These are phyloP conservation scores for Wickerhamomyces chambardii DNA, from an alignment of 805 yeast genomes.

Conservation along the genomic window DNA sequence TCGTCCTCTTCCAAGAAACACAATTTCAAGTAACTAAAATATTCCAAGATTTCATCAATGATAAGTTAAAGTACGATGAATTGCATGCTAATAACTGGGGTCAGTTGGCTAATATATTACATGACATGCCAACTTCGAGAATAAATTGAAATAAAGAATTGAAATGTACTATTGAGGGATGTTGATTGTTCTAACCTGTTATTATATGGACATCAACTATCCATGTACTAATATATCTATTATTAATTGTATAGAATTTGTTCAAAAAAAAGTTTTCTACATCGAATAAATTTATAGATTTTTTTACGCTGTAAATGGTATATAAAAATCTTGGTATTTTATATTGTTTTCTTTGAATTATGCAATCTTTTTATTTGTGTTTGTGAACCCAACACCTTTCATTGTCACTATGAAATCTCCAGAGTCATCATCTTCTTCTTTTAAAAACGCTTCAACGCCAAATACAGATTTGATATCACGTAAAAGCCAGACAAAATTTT, in stretches of 20 bases:
- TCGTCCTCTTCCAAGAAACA: conserved; percentile 68
- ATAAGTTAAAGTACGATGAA: conserved; percentile 50
- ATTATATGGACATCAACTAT: no score
- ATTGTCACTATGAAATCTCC: conserved; percentile 59
- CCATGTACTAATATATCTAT: no score
- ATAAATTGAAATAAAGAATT: no score
- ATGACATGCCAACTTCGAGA: conserved; percentile 36
- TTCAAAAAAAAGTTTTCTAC: no score
- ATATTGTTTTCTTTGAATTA: no score
- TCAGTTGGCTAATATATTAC: conserved; percentile 29
- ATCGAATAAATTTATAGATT: no score
- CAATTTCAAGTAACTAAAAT: conserved; percentile 66
- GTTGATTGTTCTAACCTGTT: no score
- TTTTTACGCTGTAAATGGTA: no score
- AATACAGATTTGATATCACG: conserved; percentile 74
- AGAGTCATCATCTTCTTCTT: conserved; percentile 48
- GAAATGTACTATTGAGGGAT: no score
- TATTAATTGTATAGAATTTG: no score
- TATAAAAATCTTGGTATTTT: no score
- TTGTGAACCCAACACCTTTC: conserved; percentile 88
- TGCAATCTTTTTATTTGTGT: conserved; percentile 88
- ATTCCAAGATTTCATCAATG: conserved; percentile 67
- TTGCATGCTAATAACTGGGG: conserved; percentile 46
- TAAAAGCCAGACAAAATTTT: conserved; percentile 47
- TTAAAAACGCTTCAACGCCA: conserved; percentile 72